phyloP scores from a whole-genome alignment of 1,139 yeast genomes.

The Kodamaea plutei region DNA sequence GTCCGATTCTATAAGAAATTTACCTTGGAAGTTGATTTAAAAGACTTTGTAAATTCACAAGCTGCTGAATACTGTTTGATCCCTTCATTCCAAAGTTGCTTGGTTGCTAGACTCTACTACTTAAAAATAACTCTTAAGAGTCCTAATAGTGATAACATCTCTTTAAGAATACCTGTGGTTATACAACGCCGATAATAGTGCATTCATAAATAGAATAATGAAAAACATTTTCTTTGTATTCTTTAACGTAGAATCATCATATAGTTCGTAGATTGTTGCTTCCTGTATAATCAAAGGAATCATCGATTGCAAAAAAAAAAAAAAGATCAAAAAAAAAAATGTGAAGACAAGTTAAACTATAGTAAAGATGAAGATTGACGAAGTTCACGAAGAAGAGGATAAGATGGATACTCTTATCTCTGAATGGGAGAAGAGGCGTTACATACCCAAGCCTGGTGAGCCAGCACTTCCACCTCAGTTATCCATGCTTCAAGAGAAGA shows the following conservation, averaged over 20 bases:
- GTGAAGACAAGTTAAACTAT: too few species aligned
- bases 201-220: background rate
- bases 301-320: too few species aligned
- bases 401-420: constrained; percentile 23
- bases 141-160: constrained; percentile 24
- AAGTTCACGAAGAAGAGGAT: constrained; percentile 5
- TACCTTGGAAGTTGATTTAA: constrained; percentile 20
- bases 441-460: constrained; percentile 72
- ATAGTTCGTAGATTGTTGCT: too few species aligned
- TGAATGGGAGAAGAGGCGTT: constrained; percentile 54
- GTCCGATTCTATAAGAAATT: constrained; percentile 19
- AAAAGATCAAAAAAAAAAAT: too few species aligned
- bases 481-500: constrained; percentile 57
- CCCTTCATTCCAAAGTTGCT: constrained; percentile 39
- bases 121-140: constrained; percentile 28
- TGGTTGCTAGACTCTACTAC: constrained; percentile 33
- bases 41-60: constrained; percentile 11
- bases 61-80: constrained; percentile 27
- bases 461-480: constrained; percentile 84
- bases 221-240: background rate
- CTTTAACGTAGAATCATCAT: too few species aligned
- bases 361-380: constrained; percentile 9
- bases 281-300: too few species aligned
- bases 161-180: constrained; percentile 31
- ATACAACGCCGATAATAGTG: constrained; percentile 15